Evolutionary conservation across 1,284 basidiomycete species (phyloP).

Genomic region (Lentinula novae-zelandiae): DNA sequence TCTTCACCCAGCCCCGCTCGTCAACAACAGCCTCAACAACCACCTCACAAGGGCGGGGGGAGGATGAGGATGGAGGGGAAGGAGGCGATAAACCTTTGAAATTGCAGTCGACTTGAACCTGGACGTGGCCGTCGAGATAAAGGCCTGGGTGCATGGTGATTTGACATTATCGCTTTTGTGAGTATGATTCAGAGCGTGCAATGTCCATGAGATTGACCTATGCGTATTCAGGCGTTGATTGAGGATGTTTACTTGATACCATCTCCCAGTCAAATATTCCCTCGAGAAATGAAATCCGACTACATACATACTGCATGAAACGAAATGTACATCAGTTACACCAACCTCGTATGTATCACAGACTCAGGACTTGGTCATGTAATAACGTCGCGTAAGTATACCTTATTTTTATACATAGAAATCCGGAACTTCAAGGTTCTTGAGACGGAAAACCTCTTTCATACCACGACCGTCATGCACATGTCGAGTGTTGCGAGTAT

Average conservation of each 20-base stretch:
- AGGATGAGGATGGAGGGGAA: slow-evolving; percentile 1
- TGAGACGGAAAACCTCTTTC: slow-evolving; percentile 15
- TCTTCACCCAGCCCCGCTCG: background rate
- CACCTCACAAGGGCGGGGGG: background rate
- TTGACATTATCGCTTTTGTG: slow-evolving; percentile 14
- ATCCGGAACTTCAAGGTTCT: slow-evolving; percentile 16
- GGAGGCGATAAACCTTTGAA: slow-evolving; percentile 13
- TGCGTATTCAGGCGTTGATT: background rate
- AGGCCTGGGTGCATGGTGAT: slow-evolving; percentile 14
- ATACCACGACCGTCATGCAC: slow-evolving; percentile 5
- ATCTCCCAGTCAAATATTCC: too few species aligned
- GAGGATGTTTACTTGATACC: background rate
- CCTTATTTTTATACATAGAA: slow-evolving; percentile 14
- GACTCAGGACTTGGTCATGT: too few species aligned
- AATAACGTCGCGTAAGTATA: too few species aligned
- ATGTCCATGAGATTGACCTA: background rate
- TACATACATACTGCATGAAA: background rate
- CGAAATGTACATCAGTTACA: too few species aligned
- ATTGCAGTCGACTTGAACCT: slow-evolving; percentile 15
- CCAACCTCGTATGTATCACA: too few species aligned
- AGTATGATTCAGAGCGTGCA: background rate
- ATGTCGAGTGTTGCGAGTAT: slow-evolving; percentile 14
- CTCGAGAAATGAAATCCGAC: too few species aligned
- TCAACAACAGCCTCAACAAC: background rate
- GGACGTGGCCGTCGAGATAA: slow-evolving; percentile 14